Evolutionary conservation across 768 basidiomycete species (phyloP), one percentile per base, ranked within the genome.

Genomic region (Porphyrellus cyaneotinctus): DNA sequence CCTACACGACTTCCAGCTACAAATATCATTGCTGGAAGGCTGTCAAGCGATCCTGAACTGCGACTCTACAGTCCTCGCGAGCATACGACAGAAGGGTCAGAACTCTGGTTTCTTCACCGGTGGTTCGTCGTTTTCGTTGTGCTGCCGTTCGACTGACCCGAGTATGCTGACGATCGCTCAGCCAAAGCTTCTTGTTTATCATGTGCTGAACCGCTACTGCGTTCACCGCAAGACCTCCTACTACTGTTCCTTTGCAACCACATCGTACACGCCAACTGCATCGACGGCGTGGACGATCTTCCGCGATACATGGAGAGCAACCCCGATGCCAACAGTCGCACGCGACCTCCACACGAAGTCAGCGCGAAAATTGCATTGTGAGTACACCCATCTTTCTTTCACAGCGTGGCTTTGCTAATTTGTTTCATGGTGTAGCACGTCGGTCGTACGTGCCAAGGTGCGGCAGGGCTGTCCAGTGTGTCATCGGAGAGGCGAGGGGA

Each of bases 1-100:
- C 49, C 72, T 99, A 45, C 93, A 95, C 58, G 95, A 97, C 64
- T 97, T 95, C 65, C 92, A 97, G 64, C 74, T 98, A 8, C 95
- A 95, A 69, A 88, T 92, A 23, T 95, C 92, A 10, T 71, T 99
- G 11, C 74, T 98, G 45, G 93, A 97, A 58, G 95, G 95, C 2
- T 97, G 94, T 64, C 87, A 91, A 70, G 81, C 81, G 5, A 91
- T 98, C 47, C 68, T 98, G 51, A 78, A 90, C 49, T 84, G 88
- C 14, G 95, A 98, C 68, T 87, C 87, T 59, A 77, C 82, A 1
- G 79, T 82, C 38, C 78, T 97, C 31, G 84, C 87, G 3, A 74
- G 75, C 43, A 76, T 74, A 53, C 72, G 97, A 51, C 85, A 91
- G 58, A 76, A 69, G 44, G 84, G 86, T 32, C 95, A 97, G 66